phyloP scores from a whole-genome alignment of 2,329 filamentous ascomycete species.

The Macrophomina tecta region DNA sequence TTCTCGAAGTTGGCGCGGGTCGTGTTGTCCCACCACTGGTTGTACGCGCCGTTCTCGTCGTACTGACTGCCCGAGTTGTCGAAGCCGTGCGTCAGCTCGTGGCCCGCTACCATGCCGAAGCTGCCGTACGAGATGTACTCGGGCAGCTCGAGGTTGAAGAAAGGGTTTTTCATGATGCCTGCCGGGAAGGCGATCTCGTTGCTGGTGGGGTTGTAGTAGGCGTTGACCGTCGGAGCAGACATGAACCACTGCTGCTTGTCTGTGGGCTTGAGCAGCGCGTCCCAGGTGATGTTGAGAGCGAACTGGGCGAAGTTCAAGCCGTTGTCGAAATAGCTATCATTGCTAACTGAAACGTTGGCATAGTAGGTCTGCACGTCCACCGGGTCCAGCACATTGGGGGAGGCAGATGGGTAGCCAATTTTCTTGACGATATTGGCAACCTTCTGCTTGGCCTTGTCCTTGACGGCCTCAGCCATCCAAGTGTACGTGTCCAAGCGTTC shows the following conservation, averaged over 20 bases:
- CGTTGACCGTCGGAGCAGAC: slow-evolving; percentile 65
- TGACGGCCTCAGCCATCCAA: slow-evolving; percentile 70
- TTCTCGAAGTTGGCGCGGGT: slow-evolving; percentile 65
- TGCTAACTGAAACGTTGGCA: slow-evolving; percentile 56
- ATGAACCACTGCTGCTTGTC: slow-evolving; percentile 67
- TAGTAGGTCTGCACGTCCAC: slow-evolving; percentile 64
- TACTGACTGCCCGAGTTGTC: slow-evolving; percentile 70
- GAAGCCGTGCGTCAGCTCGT: slow-evolving; percentile 74
- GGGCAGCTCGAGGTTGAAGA: slow-evolving; percentile 68
- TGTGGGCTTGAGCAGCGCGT: slow-evolving; percentile 64
- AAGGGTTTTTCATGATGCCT: slow-evolving; percentile 72
- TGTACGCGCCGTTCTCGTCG: slow-evolving; percentile 68
- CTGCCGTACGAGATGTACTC: slow-evolving; percentile 72
- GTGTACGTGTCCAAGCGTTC: slow-evolving; percentile 63
- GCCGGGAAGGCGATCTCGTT: slow-evolving; percentile 74
- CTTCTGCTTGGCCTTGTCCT: slow-evolving; percentile 66
- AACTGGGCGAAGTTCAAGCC: slow-evolving; percentile 58
- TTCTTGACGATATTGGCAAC: slow-evolving; percentile 71
- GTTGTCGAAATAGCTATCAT: slow-evolving; percentile 64
- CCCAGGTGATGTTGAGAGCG: slow-evolving; percentile 59
- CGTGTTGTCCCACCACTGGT: slow-evolving; percentile 70
- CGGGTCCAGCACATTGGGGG: slow-evolving; percentile 67
- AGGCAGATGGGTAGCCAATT: slow-evolving; percentile 69
- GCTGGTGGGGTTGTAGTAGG: slow-evolving; percentile 68
- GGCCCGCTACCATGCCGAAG: slow-evolving; percentile 62